A percentile compares a stretch with the other conserved stretches of the same genome.
These are phyloP conservation scores for Fusarium redolens DNA, from an alignment of 2,329 filamentous ascomycete genomes.

Conservation along the genomic window DNA sequence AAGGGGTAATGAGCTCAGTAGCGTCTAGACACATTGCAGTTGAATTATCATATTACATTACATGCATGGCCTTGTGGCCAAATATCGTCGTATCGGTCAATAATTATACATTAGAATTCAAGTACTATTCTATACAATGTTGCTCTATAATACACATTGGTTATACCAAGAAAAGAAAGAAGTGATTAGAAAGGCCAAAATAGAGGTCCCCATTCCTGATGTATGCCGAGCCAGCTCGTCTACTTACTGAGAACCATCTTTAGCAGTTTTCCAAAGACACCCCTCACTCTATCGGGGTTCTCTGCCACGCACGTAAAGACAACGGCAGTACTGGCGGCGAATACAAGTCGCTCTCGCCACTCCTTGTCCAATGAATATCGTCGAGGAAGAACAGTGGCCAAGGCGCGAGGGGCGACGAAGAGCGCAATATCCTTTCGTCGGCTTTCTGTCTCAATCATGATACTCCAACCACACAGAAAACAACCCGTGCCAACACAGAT, in stretches of 20 bases:
- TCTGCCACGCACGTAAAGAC: slow-evolving; percentile 76
- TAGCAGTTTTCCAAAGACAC: slow-evolving; percentile 73
- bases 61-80: not conserved
- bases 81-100: not conserved
- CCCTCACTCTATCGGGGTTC: slow-evolving; percentile 71
- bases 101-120: slow-evolving; percentile 26
- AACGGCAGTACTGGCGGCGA: slow-evolving; percentile 75
- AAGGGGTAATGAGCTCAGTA: slow-evolving; percentile 36
- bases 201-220: not conserved
- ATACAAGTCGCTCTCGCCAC: slow-evolving; percentile 74
- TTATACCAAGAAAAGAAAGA: not conserved
- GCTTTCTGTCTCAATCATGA: slow-evolving; percentile 74
- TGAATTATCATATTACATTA: not conserved
- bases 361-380: slow-evolving; percentile 71
- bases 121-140: not conserved
- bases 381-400: slow-evolving; percentile 79
- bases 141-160: not conserved
- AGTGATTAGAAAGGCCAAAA: not conserved
- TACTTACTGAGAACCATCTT: slow-evolving; percentile 59
- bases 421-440: slow-evolving; percentile 80
- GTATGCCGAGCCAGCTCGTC: not conserved
- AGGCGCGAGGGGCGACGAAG: slow-evolving; percentile 83
- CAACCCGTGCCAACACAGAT: slow-evolving; percentile 80
- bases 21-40: slow-evolving; percentile 10
- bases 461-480: slow-evolving; percentile 82